Evolutionary conservation across 345 rosid species (phyloP).

Genomic region (Arabis hirsuta): DNA sequence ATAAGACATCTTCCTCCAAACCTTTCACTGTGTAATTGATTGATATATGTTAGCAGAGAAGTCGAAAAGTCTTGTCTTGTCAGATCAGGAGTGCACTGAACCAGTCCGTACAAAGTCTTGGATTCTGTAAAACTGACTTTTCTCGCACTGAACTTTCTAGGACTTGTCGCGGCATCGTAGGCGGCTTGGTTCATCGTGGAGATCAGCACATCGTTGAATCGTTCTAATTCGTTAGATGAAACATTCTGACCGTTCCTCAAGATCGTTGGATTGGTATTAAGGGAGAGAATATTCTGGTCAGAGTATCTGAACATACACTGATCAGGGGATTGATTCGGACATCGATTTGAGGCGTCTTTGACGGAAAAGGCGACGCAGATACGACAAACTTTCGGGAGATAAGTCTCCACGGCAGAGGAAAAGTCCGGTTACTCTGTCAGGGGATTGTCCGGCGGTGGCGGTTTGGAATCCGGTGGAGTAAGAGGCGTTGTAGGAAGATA

Average conservation of each 20-base stretch:
- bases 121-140: not conserved
- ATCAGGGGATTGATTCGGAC: constrained; percentile 26
- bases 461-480: constrained; percentile 34
- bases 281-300: not conserved
- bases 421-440: constrained; percentile 19
- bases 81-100: constrained; percentile 54
- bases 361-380: constrained; percentile 11
- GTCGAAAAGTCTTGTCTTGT: not conserved
- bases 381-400: constrained; percentile 32
- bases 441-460: not conserved
- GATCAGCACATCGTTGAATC: not conserved
- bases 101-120: constrained; percentile 38
- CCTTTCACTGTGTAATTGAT: too few species aligned
- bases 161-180: not conserved
- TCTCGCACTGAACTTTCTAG: not conserved
- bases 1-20: too few species aligned
- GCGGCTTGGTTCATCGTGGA: not conserved
- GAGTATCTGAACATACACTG: constrained; percentile 33
- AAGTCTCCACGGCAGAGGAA: constrained; percentile 29
- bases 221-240: not conserved
- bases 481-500: constrained; percentile 29
- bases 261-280: too few species aligned
- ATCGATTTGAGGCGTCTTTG: not conserved
- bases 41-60: too few species aligned
- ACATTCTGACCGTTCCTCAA: not conserved